Evolutionary conservation across 2,329 filamentous ascomycete species (phyloP).

Genomic region (Corynespora cassiicola): DNA sequence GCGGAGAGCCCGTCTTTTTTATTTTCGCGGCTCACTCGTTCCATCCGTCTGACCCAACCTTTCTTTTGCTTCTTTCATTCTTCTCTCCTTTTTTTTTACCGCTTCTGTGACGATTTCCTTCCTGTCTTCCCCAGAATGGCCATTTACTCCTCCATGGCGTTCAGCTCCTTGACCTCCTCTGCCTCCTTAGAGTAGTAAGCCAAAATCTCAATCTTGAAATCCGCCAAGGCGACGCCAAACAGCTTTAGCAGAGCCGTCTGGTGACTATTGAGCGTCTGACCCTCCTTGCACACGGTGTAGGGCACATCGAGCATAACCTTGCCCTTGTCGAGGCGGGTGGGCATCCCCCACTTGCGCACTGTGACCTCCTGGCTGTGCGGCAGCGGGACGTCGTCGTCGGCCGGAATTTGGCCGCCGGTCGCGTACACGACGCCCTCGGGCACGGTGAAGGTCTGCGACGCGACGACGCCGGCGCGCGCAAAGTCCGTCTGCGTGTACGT

Average conservation of each 20-base stretch:
- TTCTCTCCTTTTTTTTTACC: too few relatives aligned
- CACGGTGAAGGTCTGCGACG: constrained; percentile 77
- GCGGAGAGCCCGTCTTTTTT: background rate
- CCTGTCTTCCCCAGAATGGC: too few relatives aligned
- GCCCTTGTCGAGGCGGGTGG: constrained; percentile 86
- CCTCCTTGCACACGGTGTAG: constrained; percentile 84
- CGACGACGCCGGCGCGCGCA: constrained; percentile 82
- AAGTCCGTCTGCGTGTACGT: constrained; percentile 81
- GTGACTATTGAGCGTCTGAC: constrained; percentile 83
- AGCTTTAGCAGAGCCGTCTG: constrained; percentile 95
- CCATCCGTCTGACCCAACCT: too few relatives aligned
- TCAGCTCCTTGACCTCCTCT: constrained; percentile 58
- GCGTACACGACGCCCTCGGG: constrained; percentile 84
- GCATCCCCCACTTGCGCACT: constrained; percentile 86
- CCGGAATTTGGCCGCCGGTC: constrained; percentile 76
- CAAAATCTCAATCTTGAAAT: constrained; percentile 83
- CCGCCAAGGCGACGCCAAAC: constrained; percentile 87
- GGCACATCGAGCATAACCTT: constrained; percentile 78
- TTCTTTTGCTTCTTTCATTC: too few relatives aligned
- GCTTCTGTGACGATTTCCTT: too few relatives aligned
- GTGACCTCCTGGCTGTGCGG: constrained; percentile 90
- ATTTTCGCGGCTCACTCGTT: too few relatives aligned
- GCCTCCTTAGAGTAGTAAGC: constrained; percentile 60
- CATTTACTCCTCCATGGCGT: constrained; percentile 52
- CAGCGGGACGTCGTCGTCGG: constrained; percentile 83